Conservation (phyloP, 192 early-diverging fungal species). For the Coemansia sp. region DNA sequence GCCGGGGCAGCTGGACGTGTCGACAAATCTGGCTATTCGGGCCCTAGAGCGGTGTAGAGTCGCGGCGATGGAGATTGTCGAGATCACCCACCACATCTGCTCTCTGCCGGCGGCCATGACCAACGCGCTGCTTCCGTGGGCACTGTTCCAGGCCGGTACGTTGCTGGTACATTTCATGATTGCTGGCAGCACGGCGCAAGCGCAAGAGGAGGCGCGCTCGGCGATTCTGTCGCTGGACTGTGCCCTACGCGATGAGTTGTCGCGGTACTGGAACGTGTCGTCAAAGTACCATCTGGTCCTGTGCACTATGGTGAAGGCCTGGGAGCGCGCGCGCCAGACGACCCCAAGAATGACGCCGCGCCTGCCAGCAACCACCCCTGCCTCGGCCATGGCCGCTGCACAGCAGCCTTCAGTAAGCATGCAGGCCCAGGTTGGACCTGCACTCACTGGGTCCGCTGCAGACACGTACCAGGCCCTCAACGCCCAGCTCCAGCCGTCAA, state of each 20-base stretch:
- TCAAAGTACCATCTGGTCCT: slow-evolving; percentile 46
- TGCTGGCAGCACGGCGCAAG: slow-evolving; percentile 41
- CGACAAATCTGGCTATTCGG: slow-evolving; percentile 40
- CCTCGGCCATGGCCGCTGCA: not conserved
- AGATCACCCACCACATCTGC: slow-evolving; percentile 39
- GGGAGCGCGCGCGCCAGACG: slow-evolving; percentile 42
- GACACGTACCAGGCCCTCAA: slow-evolving; percentile 19
- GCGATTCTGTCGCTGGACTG: slow-evolving; percentile 40
- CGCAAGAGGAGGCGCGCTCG: slow-evolving; percentile 44
- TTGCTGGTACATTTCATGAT: slow-evolving; percentile 50
- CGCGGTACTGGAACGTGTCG: slow-evolving; percentile 47
- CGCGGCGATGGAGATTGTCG: slow-evolving; percentile 47
- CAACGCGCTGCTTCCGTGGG: slow-evolving; percentile 46
- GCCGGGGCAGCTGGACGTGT: slow-evolving; percentile 43
- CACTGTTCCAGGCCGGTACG: slow-evolving; percentile 50
- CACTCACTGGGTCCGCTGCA: slow-evolving; percentile 10
- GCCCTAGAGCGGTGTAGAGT: slow-evolving; percentile 43
- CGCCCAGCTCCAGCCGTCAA: slow-evolving; percentile 14
- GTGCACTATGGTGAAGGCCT: slow-evolving; percentile 48
- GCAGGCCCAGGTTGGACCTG: slow-evolving; percentile 4
- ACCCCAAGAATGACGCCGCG: slow-evolving; percentile 28
- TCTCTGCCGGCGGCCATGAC: slow-evolving; percentile 42
- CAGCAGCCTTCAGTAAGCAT: not conserved
- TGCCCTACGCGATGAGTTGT: slow-evolving; percentile 40
- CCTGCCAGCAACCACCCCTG: not conserved